Evolutionary conservation across 441 rosid genomes (phyloP).

Genomic region (Dalechampia spathulata): DNA sequence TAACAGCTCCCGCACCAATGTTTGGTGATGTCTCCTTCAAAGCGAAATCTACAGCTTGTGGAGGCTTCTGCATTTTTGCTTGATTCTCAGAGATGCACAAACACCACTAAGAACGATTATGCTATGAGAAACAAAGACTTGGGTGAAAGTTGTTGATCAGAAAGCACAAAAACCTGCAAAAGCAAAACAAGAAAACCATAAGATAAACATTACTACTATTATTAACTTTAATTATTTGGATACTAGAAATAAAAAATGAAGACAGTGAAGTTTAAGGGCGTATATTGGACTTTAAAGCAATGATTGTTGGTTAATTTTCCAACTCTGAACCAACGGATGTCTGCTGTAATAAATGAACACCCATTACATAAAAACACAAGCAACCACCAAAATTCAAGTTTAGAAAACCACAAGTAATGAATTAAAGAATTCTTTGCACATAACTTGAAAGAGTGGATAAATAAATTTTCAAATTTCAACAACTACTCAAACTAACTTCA

Average conservation of each 20-base stretch:
- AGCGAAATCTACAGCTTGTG: slow-evolving; percentile 61
- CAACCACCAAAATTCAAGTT: neutral
- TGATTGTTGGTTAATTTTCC: neutral
- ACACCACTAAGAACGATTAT: slow-evolving; percentile 8
- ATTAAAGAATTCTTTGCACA: neutral
- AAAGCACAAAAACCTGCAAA: slow-evolving; percentile 27
- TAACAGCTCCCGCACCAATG: no score
- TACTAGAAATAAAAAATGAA: slow-evolving; percentile 16
- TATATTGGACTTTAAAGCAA: neutral
- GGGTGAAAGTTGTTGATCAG: no score
- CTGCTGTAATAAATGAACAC: neutral
- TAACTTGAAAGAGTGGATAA: slow-evolving; percentile 23
- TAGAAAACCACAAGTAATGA: slow-evolving; percentile 1
- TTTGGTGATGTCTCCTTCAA: slow-evolving; percentile 85
- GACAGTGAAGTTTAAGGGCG: neutral
- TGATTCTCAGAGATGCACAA: slow-evolving; percentile 3
- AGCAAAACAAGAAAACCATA: slow-evolving; percentile 14
- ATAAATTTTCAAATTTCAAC: slow-evolving; percentile 16
- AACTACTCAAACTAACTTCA: slow-evolving; percentile 32
- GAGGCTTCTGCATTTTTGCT: slow-evolving; percentile 76
- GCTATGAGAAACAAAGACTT: no score
- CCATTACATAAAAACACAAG: slow-evolving; percentile 11
- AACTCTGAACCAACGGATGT: no score
- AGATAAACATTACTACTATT: slow-evolving; percentile 6
- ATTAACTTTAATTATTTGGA: neutral